Conservation (phyloP, 768 basidiomycete genomes). For the Lactarius vividus region DNA sequence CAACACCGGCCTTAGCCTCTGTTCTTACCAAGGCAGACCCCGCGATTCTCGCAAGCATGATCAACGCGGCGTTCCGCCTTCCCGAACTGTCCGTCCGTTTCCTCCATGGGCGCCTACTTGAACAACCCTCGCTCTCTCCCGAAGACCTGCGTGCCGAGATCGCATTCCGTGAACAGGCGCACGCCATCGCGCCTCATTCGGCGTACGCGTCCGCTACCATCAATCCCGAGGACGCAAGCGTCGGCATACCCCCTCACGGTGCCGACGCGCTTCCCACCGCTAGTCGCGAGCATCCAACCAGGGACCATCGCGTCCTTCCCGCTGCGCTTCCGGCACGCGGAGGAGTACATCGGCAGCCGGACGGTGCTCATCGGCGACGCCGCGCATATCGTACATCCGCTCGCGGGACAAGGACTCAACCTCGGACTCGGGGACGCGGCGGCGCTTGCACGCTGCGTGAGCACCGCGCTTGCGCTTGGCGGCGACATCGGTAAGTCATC, state of each 20-base stretch:
- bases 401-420: conserved; percentile 96
- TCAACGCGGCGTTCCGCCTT: conserved; percentile 89
- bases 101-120: conserved; percentile 59
- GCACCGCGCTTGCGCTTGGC: conserved; percentile 55
- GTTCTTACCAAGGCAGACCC: conserved; percentile 66
- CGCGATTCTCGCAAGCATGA: conserved; percentile 62
- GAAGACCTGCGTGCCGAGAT: conserved; percentile 60
- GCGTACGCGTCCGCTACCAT: conserved; percentile 54
- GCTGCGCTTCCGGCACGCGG: conserved; percentile 80
- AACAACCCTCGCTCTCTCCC: conserved; percentile 49
- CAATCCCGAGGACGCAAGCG: conserved; percentile 24
- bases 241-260: conserved; percentile 60
- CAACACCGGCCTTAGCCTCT: conserved; percentile 69
- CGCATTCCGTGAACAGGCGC: conserved; percentile 68
- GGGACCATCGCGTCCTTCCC: conserved; percentile 88
- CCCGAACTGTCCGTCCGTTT: conserved; percentile 72
- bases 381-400: conserved; percentile 91
- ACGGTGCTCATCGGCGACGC: conserved; percentile 95
- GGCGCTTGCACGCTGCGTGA: conserved; percentile 63
- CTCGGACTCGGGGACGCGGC: conserved; percentile 87
- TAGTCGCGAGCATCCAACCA: conserved; percentile 66
- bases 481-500: conserved; percentile 73
- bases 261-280: conserved; percentile 66
- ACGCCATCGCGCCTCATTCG: conserved; percentile 61
- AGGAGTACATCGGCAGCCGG: conserved; percentile 81